Base-by-base conservation (phyloP, 257 asterid species). In the Salvia hispanica region DNA sequence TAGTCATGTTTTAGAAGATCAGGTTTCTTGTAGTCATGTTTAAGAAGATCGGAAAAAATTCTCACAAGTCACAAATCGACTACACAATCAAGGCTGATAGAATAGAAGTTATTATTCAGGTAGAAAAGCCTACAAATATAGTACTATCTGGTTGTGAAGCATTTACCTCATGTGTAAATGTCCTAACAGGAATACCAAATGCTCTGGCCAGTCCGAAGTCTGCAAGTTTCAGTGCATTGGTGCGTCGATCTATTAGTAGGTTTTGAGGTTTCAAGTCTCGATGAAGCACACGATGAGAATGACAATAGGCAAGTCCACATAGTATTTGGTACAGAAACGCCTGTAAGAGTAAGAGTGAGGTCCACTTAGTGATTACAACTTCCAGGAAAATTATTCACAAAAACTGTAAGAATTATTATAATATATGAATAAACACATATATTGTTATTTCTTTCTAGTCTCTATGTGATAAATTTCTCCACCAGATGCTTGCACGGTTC, bases 181-280 rank as follows among this genome's bases (percentile, higher is more conserved):
- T 84, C 86, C 96, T 87, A 78, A 92, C 96, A 55, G 98, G 98
- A 69, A 92, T 92, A 62, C 98, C 96, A 69, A 87, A 92, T 65
- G 98, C 98, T 78, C 98, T 82, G 60, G 96, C 98, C 86, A 92
- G 82, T 58, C 96, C 98, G 78, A 92, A 92, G 84, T 92, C 98
- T 60, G 98, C 98, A 73, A 92, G 96, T 84, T 92, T 92, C 68
- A 92, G 69, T 37, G 89, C 84, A 75, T 89, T 92, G 62, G 95
- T 89, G 59, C 95, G 88, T 12, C 86, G 83, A 81, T 92, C 96
- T 57, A 92, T 89, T 78, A 92, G 84, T 86, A 92, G 84, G 82
- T 92, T 92, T 75, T 92, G 98, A 67, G 98, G 98, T 82, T 92
- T 92, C 84, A 92, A 72, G 77, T 92, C 98, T 70, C 98, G 90